Evolutionary conservation across 805 yeast genomes (phyloP), one percentile per base, ranked within the genome.

Genomic region (Candida chilensis): DNA sequence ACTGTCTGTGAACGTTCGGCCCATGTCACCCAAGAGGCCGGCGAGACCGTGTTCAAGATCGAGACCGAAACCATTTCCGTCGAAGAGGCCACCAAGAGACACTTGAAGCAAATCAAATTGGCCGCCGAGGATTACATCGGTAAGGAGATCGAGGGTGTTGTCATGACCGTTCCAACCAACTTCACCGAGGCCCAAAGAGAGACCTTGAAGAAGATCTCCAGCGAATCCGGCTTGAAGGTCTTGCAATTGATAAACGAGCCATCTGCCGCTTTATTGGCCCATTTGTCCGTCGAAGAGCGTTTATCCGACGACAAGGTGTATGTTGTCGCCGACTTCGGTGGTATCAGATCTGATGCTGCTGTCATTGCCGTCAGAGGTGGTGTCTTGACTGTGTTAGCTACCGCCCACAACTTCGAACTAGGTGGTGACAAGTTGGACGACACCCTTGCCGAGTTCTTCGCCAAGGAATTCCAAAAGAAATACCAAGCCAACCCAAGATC

Each of bases 271-370:
- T 64, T 92, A 39, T 67, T 92, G 42, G 86, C 97, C 4, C 90
- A 88, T 50, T 64, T 75, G 36, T 60, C 71, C 24, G 48, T 61
- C 21, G 54, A 65, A 33, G 70, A 58, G 25, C 74, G 69, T 38
- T 54, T 69, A 37, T 45, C 46, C 33, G 60, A 74, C 41, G 94
- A 86, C 60, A 80, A 80, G 65, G 58, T 84, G 36, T 78, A 78
- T 48, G 94, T 86, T 29, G 96, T 92, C 43, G 94, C 94, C 32
- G 98, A 92, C 59, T 84, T 92, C 48, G 98, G 98, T 55, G 96
- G 95, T 51, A 71, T 87, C 44, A 74, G 97, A 61, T 79, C 95
- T 25, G 97, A 92, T 52, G 96, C 88, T 38, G 95, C 97, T 36
- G 88, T 92, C 30, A 65, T 92, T 46, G 78, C 96, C 24, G 83